Evolutionary conservation across 2,329 filamentous ascomycete species (phyloP).

Genomic region (Neonectria magnoliae): DNA sequence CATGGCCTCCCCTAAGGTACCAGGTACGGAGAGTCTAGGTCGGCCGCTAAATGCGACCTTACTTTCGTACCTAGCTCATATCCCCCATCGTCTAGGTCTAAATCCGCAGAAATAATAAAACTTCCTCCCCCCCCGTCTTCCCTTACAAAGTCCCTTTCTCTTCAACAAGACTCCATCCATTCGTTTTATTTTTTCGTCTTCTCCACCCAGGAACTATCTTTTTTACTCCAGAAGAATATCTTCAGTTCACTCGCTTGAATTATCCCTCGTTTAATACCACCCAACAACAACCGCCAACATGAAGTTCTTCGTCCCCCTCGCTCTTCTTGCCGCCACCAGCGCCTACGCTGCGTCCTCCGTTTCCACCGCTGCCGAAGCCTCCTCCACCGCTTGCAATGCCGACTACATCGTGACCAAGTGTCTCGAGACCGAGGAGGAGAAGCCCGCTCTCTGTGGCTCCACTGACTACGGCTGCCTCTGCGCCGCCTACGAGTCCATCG

Average conservation of each 20-base stretch:
- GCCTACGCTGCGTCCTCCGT: constrained; percentile 46
- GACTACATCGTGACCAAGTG: constrained; percentile 60
- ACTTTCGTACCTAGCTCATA: background rate
- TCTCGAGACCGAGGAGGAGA: constrained; percentile 49
- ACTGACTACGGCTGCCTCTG: constrained; percentile 61
- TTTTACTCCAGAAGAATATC: background rate
- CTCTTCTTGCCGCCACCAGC: constrained; percentile 50
- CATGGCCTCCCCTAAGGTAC: constrained; percentile 1
- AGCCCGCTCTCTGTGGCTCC: constrained; percentile 50
- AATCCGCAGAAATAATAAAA: constrained; percentile 10
- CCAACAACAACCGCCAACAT: constrained; percentile 47
- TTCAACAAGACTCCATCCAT: background rate
- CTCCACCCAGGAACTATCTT: background rate
- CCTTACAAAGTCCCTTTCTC: background rate
- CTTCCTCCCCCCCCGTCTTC: constrained; percentile 5
- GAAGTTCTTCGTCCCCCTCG: constrained; percentile 57
- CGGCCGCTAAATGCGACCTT: background rate
- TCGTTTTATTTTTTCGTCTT: background rate
- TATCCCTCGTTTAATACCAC: constrained; percentile 2
- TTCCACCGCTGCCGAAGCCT: constrained; percentile 43
- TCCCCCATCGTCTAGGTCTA: background rate
- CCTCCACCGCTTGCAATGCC: constrained; percentile 52
- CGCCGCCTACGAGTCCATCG: constrained; percentile 54
- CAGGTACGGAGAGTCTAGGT: background rate
- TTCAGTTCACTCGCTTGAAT: constrained; percentile 1